Evolutionary conservation across 2,329 filamentous ascomycete genomes (phyloP).

Genomic region (Nectriaceae sp.): DNA sequence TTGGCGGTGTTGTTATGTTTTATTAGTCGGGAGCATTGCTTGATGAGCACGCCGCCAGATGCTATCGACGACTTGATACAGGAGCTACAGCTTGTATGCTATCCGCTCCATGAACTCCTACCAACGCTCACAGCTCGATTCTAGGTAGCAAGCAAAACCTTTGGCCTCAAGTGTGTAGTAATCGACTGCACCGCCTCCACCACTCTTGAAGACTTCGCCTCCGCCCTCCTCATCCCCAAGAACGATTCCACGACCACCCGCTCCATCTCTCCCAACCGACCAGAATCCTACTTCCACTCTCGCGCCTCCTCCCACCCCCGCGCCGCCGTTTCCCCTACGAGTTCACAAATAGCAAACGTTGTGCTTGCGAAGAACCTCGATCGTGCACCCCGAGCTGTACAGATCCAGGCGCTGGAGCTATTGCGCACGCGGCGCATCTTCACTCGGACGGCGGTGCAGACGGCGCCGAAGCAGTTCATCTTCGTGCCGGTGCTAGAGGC

Average conservation of each 20-base stretch:
- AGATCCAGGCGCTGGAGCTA: constrained; percentile 79
- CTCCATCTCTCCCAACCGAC: constrained; percentile 28
- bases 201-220: constrained; percentile 79
- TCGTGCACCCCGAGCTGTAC: constrained; percentile 70
- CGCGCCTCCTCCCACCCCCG: constrained; percentile 23
- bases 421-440: constrained; percentile 78
- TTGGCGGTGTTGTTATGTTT: constrained; percentile 83
- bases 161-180: constrained; percentile 69
- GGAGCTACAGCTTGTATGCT: constrained; percentile 68
- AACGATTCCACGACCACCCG: constrained; percentile 23
- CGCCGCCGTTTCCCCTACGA: constrained; percentile 30
- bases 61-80: constrained; percentile 68
- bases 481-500: constrained; percentile 72
- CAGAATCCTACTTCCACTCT: constrained; percentile 33
- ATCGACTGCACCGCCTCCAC: constrained; percentile 73
- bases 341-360: constrained; percentile 70
- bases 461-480: constrained; percentile 76
- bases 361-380: constrained; percentile 82
- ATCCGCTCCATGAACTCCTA: neutral
- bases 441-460: constrained; percentile 72
- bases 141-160: constrained; percentile 68
- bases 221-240: constrained; percentile 60
- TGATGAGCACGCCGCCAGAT: constrained; percentile 72
- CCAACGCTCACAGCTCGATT: neutral
- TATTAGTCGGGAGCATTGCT: constrained; percentile 80